Conservation (phyloP, 2,329 filamentous ascomycete genomes). For the Hypoxylon sp. region DNA sequence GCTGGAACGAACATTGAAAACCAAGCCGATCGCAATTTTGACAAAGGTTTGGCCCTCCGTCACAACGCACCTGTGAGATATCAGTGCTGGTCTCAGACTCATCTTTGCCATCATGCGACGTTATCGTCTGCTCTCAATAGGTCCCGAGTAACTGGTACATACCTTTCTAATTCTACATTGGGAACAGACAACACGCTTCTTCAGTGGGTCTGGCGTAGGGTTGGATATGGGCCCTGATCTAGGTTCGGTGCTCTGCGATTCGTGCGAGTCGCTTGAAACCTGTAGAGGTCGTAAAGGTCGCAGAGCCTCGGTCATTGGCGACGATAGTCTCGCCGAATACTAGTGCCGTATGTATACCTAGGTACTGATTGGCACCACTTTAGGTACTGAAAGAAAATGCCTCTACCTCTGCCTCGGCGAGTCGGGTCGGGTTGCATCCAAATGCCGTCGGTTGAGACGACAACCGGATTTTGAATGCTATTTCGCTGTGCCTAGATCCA, state of each 20-base stretch:
- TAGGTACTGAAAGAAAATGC: conserved; percentile 1
- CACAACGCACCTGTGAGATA: conserved; percentile 46
- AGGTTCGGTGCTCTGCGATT: conserved; percentile 21
- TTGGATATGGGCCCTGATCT: conserved; percentile 9
- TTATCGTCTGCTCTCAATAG: not conserved
- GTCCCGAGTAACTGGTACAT: not conserved
- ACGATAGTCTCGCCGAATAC: conserved; percentile 15
- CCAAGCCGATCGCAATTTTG: conserved; percentile 52
- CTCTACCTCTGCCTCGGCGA: not conserved
- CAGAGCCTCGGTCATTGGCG: conserved; percentile 45
- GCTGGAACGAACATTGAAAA: conserved; percentile 53
- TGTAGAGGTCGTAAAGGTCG: conserved; percentile 45
- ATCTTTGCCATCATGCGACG: not conserved
- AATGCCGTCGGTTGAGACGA: conserved; percentile 14
- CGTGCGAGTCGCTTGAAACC: conserved; percentile 25
- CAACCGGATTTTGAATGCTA: conserved; percentile 1
- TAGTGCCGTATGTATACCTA: conserved; percentile 6
- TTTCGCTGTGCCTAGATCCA: conserved; percentile 11
- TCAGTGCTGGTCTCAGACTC: conserved; percentile 1
- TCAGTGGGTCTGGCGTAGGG: conserved; percentile 19
- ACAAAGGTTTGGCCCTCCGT: conserved; percentile 49
- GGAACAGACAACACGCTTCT: conserved; percentile 46
- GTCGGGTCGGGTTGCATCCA: conserved; percentile 21
- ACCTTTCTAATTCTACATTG: conserved; percentile 49
- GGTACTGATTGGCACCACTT: conserved; percentile 9